phyloP scores from a whole-genome alignment of 768 basidiomycete species.

The Royoungia palumana region DNA sequence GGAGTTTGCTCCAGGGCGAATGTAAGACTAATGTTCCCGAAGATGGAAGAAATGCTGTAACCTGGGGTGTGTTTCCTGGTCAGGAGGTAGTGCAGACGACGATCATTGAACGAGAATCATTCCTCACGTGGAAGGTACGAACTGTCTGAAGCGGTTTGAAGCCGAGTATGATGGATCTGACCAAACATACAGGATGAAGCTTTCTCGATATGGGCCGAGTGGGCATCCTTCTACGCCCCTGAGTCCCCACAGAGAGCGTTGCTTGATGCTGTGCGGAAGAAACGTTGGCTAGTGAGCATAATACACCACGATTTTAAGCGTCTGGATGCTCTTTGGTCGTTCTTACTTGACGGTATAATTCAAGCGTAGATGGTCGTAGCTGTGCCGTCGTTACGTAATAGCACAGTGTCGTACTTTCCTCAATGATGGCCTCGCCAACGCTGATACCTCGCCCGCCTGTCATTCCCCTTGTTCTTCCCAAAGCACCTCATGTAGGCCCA shows the following conservation, averaged over 20 bases:
- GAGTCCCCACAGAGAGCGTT: constrained; percentile 66
- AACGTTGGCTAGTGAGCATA: constrained; percentile 88
- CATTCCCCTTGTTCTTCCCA: constrained; percentile 67
- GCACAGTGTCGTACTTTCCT: no score
- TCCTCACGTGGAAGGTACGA: constrained; percentile 92
- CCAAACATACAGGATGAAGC: constrained; percentile 74
- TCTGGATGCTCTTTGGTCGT: constrained; percentile 75
- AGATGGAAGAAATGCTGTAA: constrained; percentile 87
- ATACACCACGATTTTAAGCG: constrained; percentile 93
- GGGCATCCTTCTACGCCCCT: constrained; percentile 85
- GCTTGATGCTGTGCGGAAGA: constrained; percentile 66
- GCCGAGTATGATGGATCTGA: neutral
- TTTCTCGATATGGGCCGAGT: constrained; percentile 93
- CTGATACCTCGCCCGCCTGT: constrained; percentile 60
- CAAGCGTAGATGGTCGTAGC: neutral
- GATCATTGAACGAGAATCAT: constrained; percentile 92
- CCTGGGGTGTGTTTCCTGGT: constrained; percentile 98
- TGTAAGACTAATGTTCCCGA: constrained; percentile 75
- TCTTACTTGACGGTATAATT: constrained; percentile 50
- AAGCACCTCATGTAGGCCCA: constrained; percentile 62
- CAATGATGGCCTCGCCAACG: constrained; percentile 56
- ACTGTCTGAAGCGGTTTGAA: neutral
- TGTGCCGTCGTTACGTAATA: no score
- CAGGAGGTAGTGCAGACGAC: constrained; percentile 96
- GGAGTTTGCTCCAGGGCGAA: constrained; percentile 53